Evolutionary conservation across 2,329 filamentous ascomycete species (phyloP).

Genomic region (Plenodomus lindquistii): DNA sequence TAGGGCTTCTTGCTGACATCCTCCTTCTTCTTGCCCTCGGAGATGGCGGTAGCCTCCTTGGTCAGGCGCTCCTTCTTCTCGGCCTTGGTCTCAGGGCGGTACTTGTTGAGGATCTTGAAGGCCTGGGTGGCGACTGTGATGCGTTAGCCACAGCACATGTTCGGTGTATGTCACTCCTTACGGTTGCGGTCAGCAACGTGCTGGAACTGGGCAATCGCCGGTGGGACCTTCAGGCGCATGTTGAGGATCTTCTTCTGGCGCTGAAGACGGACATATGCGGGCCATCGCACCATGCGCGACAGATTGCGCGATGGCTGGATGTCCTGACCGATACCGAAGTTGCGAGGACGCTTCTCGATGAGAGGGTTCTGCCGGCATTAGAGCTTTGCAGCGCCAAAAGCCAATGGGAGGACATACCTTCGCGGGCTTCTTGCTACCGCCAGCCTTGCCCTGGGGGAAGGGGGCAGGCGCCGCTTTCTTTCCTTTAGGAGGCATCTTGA

Average conservation of each 20-base stretch:
- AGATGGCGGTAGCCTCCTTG: conserved; percentile 96
- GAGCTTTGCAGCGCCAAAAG: conserved; percentile 14
- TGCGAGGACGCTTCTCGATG: conserved; percentile 95
- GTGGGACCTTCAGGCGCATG: conserved; percentile 97
- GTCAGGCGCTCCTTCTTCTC: conserved; percentile 99
- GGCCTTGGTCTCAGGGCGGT: conserved; percentile 97
- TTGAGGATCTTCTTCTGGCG: conserved; percentile 95
- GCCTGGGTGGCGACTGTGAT: conserved; percentile 77
- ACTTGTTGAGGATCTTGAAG: conserved; percentile 99
- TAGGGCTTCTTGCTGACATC: conserved; percentile 98
- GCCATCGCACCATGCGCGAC: conserved; percentile 91
- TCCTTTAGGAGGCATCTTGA: conserved; percentile 70
- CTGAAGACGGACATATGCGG: conserved; percentile 91
- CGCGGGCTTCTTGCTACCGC: conserved; percentile 81
- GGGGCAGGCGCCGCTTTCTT: conserved; percentile 98
- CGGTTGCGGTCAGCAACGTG: conserved; percentile 69
- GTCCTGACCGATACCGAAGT: conserved; percentile 99
- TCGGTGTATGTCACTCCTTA: conserved; percentile 18
- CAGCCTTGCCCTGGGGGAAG: conserved; percentile 69
- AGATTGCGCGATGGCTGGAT: conserved; percentile 76
- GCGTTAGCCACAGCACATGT: conserved; percentile 64
- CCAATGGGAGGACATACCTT: conserved; percentile 71
- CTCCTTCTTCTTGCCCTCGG: conserved; percentile 99
- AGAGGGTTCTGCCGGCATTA: conserved; percentile 80
- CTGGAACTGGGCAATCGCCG: conserved; percentile 96